Evolutionary conservation across 2,329 filamentous ascomycete species (phyloP).

Genomic region (Neoarthrinium moseri): DNA sequence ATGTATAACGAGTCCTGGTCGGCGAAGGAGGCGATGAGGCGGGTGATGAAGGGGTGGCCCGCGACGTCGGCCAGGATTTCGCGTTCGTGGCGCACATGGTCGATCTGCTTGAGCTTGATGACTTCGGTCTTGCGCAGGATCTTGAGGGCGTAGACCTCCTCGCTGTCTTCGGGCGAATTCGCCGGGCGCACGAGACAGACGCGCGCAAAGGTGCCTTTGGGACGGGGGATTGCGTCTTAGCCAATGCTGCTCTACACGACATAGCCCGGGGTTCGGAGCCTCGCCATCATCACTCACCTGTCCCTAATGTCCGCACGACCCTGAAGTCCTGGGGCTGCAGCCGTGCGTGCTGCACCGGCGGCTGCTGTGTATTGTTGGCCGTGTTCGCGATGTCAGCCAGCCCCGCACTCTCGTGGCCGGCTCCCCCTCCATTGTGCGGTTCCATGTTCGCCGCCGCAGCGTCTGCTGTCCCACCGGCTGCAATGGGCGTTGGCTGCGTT

Average conservation of each 20-base stretch:
- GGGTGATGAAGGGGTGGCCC: slow-evolving; percentile 82
- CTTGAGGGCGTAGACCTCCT: slow-evolving; percentile 78
- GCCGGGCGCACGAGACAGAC: slow-evolving; percentile 75
- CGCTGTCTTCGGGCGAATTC: slow-evolving; percentile 46
- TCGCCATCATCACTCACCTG: slow-evolving; percentile 48
- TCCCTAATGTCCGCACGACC: slow-evolving; percentile 73
- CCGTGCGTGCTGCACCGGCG: slow-evolving; percentile 26
- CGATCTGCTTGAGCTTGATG: slow-evolving; percentile 80
- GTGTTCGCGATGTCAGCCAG: slow-evolving; percentile 1
- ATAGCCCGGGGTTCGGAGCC: not conserved
- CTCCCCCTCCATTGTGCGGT: slow-evolving; percentile 9
- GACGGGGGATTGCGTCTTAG: not conserved
- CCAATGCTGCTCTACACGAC: not conserved
- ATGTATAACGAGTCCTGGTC: slow-evolving; percentile 79
- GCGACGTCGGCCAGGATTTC: slow-evolving; percentile 74
- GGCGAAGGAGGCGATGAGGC: slow-evolving; percentile 74
- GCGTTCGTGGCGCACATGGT: slow-evolving; percentile 83
- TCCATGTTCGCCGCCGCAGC: slow-evolving; percentile 8
- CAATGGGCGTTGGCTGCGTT: slow-evolving; percentile 13
- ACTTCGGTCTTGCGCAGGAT: slow-evolving; percentile 71
- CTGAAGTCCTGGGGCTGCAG: slow-evolving; percentile 62
- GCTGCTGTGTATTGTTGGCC: slow-evolving; percentile 19
- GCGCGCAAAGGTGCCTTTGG: slow-evolving; percentile 72
- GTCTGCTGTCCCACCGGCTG: slow-evolving; percentile 9
- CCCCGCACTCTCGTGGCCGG: not conserved